Evolutionary conservation across 768 basidiomycete species (phyloP), one percentile per base, ranked within the genome.

Genomic region (Gloeophyllum trabeum): DNA sequence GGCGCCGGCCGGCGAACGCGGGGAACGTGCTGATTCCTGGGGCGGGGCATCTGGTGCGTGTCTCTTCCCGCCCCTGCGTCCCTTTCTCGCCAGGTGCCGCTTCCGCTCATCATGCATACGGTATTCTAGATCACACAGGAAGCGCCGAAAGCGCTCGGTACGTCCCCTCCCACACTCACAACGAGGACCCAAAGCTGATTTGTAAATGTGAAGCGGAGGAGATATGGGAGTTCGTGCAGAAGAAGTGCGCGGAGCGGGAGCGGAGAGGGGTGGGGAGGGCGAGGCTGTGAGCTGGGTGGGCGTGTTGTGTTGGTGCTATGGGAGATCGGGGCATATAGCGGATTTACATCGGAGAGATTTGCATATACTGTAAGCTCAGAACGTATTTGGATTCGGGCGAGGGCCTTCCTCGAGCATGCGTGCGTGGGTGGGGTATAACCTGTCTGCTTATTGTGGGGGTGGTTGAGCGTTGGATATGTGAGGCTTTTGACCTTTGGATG

Each of bases 1-100:
- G 62, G 63, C 40, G 59, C 16, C 48, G 66, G 28, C 49, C 53
- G 4, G 54, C 41, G 37, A 68, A 68, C 40, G 43, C 56, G 20
- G 52, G 58, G 4, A 63, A 66, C 42, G 45, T 58, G 6, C 39
- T 55, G 5, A 46, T 67, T 5, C 41, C 48, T 1, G 45, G 38
- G 1, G 57, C 56, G 6, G 54, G 61, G 4, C 65, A 67, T 48
- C 48, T 66, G 28, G 28, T 16, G 16, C 16, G 28, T 32, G 16
- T 32, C 16, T 32, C 28, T 16, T 32, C 28, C 16, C 16, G 28
- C 16, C 28, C 16, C 28, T 32, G 10, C 16, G 28, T 32, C 28
- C 16, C 28, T 32, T 32, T 10, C 10, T 10, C 28, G 28, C 28
- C 10, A 32, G 16, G 10, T 32, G 28, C 16, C 16, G 28, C n/a